Base-by-base conservation (phyloP, 2,329 filamentous ascomycete species). In the Trichoderma sp. region DNA sequence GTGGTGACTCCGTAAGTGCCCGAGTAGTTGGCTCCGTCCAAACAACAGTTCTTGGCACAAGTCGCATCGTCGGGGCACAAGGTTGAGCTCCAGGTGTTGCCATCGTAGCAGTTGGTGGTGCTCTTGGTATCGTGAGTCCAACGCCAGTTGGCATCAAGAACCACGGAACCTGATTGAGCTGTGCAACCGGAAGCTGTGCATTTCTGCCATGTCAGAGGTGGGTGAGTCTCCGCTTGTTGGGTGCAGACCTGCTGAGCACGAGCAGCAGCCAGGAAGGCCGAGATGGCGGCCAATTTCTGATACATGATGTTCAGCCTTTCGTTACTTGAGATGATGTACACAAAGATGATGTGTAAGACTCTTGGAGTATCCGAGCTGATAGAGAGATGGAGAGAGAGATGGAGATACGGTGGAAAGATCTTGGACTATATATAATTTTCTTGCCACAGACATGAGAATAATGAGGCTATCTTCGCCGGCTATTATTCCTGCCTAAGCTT, bases 141-240 rank as follows among this genome's bases (percentile, higher is more conserved):
- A 73, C 88, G 85, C 87, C 88, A 90, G 82, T 90, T 90, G 76
- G 87, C 79, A 74, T 90, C 88, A 75, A 90, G 80, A 68, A 86
- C 86, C 57, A 90, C 82, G 43, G 84, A 85, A 56, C 85, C 87
- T 53, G 77, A 75, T 75, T 87, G 83, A 68, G 79, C 81, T 30
- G 81, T 84, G 82, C 88, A 90, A 28, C 87, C 86, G 71, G 80
- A 82, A 26, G 80, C 76, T 43, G 86, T 84, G 80, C 88, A 90
- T 75, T 83, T 83, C 73, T 85, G 81, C 85, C 86, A 89, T 71
- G 79, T 83, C 75, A 90, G 80, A 32, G 82, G 72, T 21, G 88
- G 89, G 77, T 90, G 88, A 34, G 76, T 83, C 76, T 89, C 88
- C 12, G 82, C 73, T 63, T 80, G 83, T 73, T 81, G 75, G 34